Evolutionary conservation across 164 flowering plant species (phyloP).

Genomic region (Magnolia changhungtana): DNA sequence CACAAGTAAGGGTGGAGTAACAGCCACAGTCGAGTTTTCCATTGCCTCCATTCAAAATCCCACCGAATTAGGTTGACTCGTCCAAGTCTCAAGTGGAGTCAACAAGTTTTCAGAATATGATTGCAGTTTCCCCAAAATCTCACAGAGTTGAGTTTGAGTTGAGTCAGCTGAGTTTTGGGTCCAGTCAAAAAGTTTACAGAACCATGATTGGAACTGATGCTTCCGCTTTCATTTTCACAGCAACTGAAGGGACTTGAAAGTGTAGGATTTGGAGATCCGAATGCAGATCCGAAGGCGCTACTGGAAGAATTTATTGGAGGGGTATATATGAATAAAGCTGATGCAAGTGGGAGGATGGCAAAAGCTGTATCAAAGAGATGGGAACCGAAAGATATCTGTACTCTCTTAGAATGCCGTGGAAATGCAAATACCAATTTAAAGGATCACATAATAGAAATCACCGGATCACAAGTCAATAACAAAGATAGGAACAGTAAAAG

Average conservation of each 20-base stretch:
- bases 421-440: constrained; percentile 20
- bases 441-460: constrained; percentile 40
- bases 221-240: constrained; percentile 32
- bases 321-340: constrained; percentile 37
- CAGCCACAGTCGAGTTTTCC: no score
- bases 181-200: no score
- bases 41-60: no score
- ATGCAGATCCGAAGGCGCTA: constrained; percentile 26
- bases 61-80: no score
- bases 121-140: no score
- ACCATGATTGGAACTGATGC: background rate
- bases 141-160: no score
- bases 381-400: constrained; percentile 34
- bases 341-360: constrained; percentile 44
- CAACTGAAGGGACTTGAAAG: constrained; percentile 41
- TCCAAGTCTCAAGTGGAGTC: no score
- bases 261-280: constrained; percentile 27
- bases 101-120: no score
- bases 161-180: no score
- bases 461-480: constrained; percentile 20
- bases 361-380: constrained; percentile 40
- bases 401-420: constrained; percentile 32
- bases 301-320: constrained; percentile 33
- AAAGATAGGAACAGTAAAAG: constrained; percentile 11
- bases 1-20: no score